Conservation (phyloP, 371 early-diverging fungal species). For the Mortierella sp. region DNA sequence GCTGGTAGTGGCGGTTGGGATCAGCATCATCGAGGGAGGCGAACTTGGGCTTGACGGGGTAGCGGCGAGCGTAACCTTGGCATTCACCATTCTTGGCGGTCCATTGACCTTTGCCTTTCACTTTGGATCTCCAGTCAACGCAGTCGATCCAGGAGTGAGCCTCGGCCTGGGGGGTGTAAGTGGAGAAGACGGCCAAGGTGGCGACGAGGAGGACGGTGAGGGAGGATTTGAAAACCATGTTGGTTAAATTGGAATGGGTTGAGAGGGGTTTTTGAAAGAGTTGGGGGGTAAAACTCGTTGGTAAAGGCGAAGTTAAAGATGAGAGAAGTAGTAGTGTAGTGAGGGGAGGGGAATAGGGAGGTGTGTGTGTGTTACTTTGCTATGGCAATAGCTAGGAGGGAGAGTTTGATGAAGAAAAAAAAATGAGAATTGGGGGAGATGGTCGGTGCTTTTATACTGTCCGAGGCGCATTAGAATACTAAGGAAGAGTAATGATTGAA, state of each 20-base stretch:
- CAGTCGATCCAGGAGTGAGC: constrained; percentile 39
- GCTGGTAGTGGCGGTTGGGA: constrained; percentile 30
- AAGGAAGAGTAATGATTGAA: background rate
- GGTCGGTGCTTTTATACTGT: background rate
- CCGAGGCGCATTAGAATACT: background rate
- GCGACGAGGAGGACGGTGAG: constrained; percentile 18
- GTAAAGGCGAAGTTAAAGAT: background rate
- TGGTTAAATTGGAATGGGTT: constrained; percentile 4
- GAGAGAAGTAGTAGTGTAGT: background rate
- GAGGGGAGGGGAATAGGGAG: background rate
- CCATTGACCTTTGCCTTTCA: background rate
- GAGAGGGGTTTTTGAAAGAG: background rate
- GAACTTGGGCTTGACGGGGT: constrained; percentile 13
- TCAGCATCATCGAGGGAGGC: constrained; percentile 15
- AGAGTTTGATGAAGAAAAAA: constrained; percentile 9
- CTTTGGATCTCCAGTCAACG: constrained; percentile 28
- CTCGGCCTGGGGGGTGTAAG: constrained; percentile 18
- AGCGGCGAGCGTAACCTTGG: constrained; percentile 29
- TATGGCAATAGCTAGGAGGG: constrained; percentile 15
- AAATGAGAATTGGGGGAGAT: background rate
- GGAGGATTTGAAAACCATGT: constrained; percentile 21
- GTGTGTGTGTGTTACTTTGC: background rate
- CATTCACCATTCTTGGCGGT: background rate
- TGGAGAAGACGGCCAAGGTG: constrained; percentile 21
- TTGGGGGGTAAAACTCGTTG: background rate